Evolutionary conservation across 2,329 filamentous ascomycete species (phyloP).

Genomic region (Colletotrichum trifolii): DNA sequence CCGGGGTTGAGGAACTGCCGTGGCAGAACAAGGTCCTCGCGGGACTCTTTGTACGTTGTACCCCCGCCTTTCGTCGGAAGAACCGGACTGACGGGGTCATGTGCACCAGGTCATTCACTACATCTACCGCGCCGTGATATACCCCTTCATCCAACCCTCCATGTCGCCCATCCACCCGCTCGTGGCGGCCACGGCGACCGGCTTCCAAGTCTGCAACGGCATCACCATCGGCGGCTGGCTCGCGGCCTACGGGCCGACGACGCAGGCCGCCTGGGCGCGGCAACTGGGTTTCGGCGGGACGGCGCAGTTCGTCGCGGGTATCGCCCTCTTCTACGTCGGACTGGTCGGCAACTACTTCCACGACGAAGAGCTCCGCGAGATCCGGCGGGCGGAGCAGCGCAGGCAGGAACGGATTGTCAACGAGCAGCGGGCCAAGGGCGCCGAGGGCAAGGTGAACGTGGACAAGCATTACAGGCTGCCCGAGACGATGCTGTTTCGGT

Average conservation of each 20-base stretch:
- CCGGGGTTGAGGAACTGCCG: conserved; percentile 70
- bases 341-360: conserved; percentile 87
- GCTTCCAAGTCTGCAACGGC: conserved; percentile 86
- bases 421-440: conserved; percentile 54
- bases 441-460: conserved; percentile 50
- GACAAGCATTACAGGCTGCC: conserved; percentile 91
- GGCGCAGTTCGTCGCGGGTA: conserved; percentile 68
- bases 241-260: conserved; percentile 80
- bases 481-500: conserved; percentile 82
- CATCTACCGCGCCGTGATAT: conserved; percentile 85
- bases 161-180: conserved; percentile 88
- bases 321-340: conserved; percentile 80
- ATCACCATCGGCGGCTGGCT: conserved; percentile 84
- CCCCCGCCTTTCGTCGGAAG: background rate
- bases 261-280: conserved; percentile 60
- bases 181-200: conserved; percentile 72
- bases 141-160: conserved; percentile 85
- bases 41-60: conserved; percentile 67
- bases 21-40: conserved; percentile 84
- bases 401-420: conserved; percentile 61
- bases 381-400: conserved; percentile 76
- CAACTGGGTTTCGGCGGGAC: conserved; percentile 50
- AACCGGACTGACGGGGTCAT: background rate
- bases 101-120: conserved; percentile 80
- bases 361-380: conserved; percentile 89